A percentile compares a stretch with the other conserved stretches of the same genome.
Conservation (phyloP, 768 basidiomycete species). For the Agaricus subrufescens region DNA sequence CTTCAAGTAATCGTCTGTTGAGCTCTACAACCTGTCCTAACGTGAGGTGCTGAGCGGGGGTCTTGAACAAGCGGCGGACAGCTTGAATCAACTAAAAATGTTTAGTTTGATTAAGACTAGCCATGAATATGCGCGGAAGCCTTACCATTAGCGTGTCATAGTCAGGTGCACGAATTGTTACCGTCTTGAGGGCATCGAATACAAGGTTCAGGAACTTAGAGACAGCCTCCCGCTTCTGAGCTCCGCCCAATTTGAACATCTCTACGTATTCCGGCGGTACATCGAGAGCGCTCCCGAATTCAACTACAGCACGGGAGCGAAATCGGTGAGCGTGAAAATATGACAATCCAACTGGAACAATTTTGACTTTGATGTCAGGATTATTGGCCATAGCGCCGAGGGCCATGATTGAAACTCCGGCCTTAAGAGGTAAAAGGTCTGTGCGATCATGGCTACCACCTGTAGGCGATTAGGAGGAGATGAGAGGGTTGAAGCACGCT, state of each 20-base stretch:
- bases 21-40: constrained; percentile 95
- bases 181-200: constrained; percentile 91
- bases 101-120: constrained; percentile 4
- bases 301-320: constrained; percentile 94
- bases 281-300: constrained; percentile 88
- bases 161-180: constrained; percentile 93
- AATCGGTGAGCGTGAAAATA: constrained; percentile 83
- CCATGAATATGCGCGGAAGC: constrained; percentile 6
- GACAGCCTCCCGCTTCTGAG: constrained; percentile 86
- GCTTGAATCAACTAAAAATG: constrained; percentile 86
- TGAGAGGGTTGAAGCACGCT: not conserved
- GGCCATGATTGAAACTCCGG: constrained; percentile 97
- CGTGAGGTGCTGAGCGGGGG: constrained; percentile 90
- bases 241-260: constrained; percentile 88
- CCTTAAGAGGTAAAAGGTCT: constrained; percentile 93
- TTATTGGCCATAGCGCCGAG: constrained; percentile 96
- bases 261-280: constrained; percentile 88
- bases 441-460: constrained; percentile 98
- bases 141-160: constrained; percentile 96
- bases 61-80: constrained; percentile 87
- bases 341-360: constrained; percentile 80
- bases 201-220: constrained; percentile 85
- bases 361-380: constrained; percentile 80
- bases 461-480: constrained; percentile 23
- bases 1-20: constrained; percentile 88